phyloP scores from a whole-genome alignment of 176 grass and related monocot genomes.

The Avena insularis region DNA sequence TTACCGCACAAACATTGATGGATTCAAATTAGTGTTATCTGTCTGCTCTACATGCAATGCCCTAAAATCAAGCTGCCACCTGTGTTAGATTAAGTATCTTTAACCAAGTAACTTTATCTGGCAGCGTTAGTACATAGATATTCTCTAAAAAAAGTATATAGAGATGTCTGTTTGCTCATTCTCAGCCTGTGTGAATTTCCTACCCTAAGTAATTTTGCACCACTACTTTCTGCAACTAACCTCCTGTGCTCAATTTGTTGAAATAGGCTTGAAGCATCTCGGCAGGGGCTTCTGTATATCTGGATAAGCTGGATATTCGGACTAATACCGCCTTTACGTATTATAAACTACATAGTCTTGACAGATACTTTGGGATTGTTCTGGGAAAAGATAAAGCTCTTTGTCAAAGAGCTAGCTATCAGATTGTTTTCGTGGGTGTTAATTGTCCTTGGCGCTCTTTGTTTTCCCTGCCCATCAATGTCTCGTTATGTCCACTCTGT shows the following conservation, averaged over 20 bases:
- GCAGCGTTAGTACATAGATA: background rate
- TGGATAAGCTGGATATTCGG: conserved; percentile 27
- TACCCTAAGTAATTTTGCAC: background rate
- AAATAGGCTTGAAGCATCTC: conserved; percentile 53
- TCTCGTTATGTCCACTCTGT: conserved; percentile 12
- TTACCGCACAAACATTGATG: background rate
- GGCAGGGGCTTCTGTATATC: conserved; percentile 35
- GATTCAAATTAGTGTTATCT: background rate
- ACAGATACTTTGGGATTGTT: conserved; percentile 47
- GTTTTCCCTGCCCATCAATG: conserved; percentile 32
- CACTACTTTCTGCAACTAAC: conserved; percentile 7
- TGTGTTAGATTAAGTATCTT: background rate
- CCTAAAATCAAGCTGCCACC: background rate
- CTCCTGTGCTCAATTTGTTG: background rate
- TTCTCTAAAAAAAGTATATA: too few species aligned
- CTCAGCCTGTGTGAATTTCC: background rate
- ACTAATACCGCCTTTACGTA: conserved; percentile 32
- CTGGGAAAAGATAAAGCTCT: conserved; percentile 45
- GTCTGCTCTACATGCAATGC: background rate
- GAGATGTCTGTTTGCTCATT: background rate
- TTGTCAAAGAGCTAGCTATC: conserved; percentile 39
- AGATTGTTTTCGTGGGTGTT: conserved; percentile 55
- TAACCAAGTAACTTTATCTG: background rate
- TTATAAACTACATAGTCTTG: conserved; percentile 47
- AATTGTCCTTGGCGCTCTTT: conserved; percentile 26